Evolutionary conservation across 495 filamentous ascomycete species (phyloP), one percentile per base, ranked within the genome.

Genomic region (Hypoxylon lenormandii): DNA sequence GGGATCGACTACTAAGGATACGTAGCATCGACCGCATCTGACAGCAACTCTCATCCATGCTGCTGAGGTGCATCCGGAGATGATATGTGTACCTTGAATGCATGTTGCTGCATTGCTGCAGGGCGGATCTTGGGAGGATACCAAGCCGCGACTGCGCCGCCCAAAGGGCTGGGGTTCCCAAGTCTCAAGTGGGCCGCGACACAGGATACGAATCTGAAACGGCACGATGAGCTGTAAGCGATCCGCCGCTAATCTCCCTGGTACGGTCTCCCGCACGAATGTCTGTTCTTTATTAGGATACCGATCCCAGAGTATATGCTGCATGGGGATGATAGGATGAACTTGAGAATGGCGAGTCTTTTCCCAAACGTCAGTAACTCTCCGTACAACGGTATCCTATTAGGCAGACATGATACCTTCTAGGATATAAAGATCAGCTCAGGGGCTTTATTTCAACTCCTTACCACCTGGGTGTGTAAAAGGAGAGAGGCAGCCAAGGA

Each of bases 131-230:
- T 33, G 30, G 30, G 60, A 60, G 49, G 60, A 69, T 26, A 55
- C 60, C 60, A 63, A 63, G 48, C 66, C 48, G n/a, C 45, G 54
- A 59, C 50, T 38, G 15, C 43, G 53, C 53, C n/a, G 42, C 16
- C 42, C 4, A 10, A n/a, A 33, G 53, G 38, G 37, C 21, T 42
- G 47, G 48, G 38, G 47, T 59, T 60, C 30, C 40, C 51, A 36
- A 45, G 53, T 64, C 53, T 64, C 60, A 56, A 52, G 57, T 57
- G 28, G 46, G 26, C 46, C 46, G 46, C 63, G 64, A 54, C 28
- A 72, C 64, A 68, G 53, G 43, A 65, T 53, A 49, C 54, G 50
- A 26, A 68, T 69, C 64, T 72, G 69, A 72, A 72, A 72, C 69
- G 49, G 37, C 69, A 49, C 64, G 64, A 60, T 60, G 58, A 46